A percentile compares a stretch with the other conserved stretches of the same genome.
Conservation (phyloP, 2,329 filamentous ascomycete species). For the Zymoseptoria crescenta region DNA sequence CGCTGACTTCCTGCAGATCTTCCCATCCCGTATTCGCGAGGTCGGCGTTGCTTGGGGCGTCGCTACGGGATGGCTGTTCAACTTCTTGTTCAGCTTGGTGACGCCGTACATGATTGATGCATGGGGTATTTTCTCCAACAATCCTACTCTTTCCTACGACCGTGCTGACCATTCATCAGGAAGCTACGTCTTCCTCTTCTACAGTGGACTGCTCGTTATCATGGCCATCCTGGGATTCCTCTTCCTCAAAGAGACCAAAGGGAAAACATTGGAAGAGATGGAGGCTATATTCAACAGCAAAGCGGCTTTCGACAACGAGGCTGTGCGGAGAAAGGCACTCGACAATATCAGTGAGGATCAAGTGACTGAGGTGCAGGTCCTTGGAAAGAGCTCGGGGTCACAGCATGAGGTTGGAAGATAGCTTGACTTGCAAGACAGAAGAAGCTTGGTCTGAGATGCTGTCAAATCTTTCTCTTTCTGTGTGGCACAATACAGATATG, state of each 20-base stretch:
- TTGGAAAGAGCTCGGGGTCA: background rate
- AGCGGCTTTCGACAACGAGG: constrained; percentile 22
- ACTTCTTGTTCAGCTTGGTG: constrained; percentile 43
- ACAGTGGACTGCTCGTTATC: constrained; percentile 39
- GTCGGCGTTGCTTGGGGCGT: constrained; percentile 44
- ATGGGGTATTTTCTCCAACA: constrained; percentile 28
- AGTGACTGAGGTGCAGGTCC: constrained; percentile 5
- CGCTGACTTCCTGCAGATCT: constrained; percentile 44
- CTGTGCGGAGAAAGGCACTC: constrained; percentile 12
- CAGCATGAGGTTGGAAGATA: background rate
- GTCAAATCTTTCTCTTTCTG: background rate
- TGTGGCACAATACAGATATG: background rate
- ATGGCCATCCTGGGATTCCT: constrained; percentile 36
- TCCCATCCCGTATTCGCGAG: constrained; percentile 45
- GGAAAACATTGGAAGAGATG: constrained; percentile 31
- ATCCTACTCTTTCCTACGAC: background rate
- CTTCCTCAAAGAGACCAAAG: constrained; percentile 33
- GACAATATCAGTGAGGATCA: constrained; percentile 11
- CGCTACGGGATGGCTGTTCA: constrained; percentile 45
- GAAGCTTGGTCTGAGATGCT: background rate
- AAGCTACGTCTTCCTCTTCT: constrained; percentile 39
- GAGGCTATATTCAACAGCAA: constrained; percentile 21
- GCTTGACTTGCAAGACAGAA: background rate
- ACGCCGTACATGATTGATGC: constrained; percentile 47
- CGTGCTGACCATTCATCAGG: background rate